Base-by-base conservation (phyloP, 2,329 filamentous ascomycete species). In the Lojkania enalia region DNA sequence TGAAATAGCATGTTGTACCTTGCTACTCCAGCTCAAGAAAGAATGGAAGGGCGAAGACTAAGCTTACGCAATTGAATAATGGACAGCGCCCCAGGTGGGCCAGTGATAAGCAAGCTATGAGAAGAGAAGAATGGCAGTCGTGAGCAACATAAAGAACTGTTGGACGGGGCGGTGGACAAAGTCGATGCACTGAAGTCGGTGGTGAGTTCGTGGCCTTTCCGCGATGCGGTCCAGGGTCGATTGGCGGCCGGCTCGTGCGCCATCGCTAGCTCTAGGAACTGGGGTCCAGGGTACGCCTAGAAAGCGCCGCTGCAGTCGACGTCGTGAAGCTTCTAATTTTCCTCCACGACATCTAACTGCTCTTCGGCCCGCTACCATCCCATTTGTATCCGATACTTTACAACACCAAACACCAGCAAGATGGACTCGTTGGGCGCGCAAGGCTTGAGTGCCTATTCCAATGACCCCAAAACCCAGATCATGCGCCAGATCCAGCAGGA, bases 401-500 rank as follows among this genome's bases (percentile, higher is more conserved):
- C n/a, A n/a, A n/a, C n/a, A n/a, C n/a, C n/a, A n/a, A n/a, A n/a
- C n/a, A n/a, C n/a, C 7, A 15, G 14, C 35, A 56, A 25, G 5
- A 69, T 68, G 66, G 65, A 65, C 51, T 67, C 64, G 42, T 50
- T 67, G 44, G 60, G 63, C 46, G 49, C 44, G 29, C 38, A 49
- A 20, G 58, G 63, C 54, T 55, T 63, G 44, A 57, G 57, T 46
- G 55, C 53, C 44, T 60, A 55, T 51, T 48, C 51, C 46, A 58
- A 61, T 55, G 72, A 76, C 63, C 64, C 72, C 39, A 77, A 77
- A 55, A 70, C 69, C 51, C 62, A 70, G 40, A 64, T 78, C 46
- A 78, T 78, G 73, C 72, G 76, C 56, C 75, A 78, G 64, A 68
- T 79, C 50, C 74, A 75, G 52, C 76, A 79, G 67, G 75, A 77